Evolutionary conservation across 176 grass and related monocot genomes (phyloP).

Genomic region (Cenchrus purpureus): DNA sequence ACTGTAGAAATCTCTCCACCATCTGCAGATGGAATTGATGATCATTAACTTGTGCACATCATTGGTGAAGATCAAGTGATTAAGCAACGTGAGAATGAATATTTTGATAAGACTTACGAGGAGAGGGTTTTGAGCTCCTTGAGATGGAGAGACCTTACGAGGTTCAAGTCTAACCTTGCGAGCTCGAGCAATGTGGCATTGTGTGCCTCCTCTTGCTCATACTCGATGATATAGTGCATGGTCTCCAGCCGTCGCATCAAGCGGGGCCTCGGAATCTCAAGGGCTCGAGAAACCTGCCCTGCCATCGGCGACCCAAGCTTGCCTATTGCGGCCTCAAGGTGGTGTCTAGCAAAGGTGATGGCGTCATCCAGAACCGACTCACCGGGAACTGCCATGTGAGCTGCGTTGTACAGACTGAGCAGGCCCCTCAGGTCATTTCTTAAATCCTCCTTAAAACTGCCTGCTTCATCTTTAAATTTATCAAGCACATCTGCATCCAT

Average conservation of each 20-base stretch:
- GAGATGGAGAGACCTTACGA: neutral
- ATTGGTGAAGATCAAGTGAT: neutral
- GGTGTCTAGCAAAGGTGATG: neutral
- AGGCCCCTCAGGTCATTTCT: neutral
- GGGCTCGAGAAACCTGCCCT: neutral
- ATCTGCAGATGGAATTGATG: conserved; percentile 2
- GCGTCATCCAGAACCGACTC: neutral
- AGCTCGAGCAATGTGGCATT: neutral
- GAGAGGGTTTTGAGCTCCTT: conserved; percentile 17
- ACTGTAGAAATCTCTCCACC: neutral
- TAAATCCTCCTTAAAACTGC: neutral
- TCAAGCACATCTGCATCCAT: neutral
- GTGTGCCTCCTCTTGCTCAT: neutral
- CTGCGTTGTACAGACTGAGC: neutral
- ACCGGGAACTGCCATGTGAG: neutral
- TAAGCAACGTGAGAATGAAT: neutral
- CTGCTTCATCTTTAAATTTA: neutral
- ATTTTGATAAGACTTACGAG: neutral
- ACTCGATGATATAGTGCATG: neutral
- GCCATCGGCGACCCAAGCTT: neutral
- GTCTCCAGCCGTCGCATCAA: neutral
- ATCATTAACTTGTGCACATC: neutral
- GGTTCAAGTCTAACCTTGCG: neutral
- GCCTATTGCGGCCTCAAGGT: neutral
- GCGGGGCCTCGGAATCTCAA: neutral